Evolutionary conservation across 179 eudicot species (phyloP).

Genomic region (Spergularia azorica): DNA sequence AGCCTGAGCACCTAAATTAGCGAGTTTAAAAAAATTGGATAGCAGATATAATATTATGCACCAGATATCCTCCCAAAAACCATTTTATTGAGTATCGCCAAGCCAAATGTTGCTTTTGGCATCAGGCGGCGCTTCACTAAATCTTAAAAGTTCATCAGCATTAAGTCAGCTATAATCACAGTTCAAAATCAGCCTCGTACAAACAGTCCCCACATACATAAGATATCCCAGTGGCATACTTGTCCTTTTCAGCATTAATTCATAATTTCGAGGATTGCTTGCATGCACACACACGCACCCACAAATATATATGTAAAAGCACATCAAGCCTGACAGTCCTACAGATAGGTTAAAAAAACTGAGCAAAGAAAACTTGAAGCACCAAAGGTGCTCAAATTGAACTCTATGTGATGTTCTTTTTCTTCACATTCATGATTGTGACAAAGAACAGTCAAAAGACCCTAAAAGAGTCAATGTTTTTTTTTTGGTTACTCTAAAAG

Average conservation of each 20-base stretch:
- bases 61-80: neutral
- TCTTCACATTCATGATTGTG: too few species aligned
- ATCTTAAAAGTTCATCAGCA: neutral
- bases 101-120: neutral
- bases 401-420: slow-evolving; percentile 9
- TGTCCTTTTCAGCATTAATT: too few species aligned
- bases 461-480: too few species aligned
- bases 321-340: neutral
- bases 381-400: neutral
- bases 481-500: too few species aligned
- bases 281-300: neutral
- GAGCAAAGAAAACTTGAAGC: neutral
- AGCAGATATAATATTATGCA: neutral
- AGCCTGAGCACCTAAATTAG: neutral
- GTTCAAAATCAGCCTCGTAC: too few species aligned
- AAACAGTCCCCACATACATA: too few species aligned
- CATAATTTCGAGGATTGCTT: too few species aligned
- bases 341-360: neutral
- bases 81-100: neutral
- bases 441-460: too few species aligned
- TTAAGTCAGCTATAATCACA: too few species aligned
- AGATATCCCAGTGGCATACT: too few species aligned
- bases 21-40: neutral
- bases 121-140: neutral
- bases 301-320: neutral